Conservation (phyloP, 2,329 filamentous ascomycete species). For the Cercospora nicotianae region DNA sequence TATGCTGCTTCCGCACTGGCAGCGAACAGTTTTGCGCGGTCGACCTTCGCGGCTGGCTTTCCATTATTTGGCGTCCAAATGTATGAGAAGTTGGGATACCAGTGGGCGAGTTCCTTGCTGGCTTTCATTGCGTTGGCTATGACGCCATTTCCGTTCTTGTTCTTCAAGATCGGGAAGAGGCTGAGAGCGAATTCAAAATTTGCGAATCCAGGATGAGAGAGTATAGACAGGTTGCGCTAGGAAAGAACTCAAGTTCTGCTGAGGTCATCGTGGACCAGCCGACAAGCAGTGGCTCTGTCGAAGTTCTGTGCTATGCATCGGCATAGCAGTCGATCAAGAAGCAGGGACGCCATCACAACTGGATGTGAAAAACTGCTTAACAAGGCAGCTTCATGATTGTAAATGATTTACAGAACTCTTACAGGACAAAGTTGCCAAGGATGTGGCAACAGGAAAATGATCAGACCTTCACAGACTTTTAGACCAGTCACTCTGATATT, state of each 20-base stretch:
- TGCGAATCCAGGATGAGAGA: not conserved
- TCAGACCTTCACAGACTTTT: too few species aligned
- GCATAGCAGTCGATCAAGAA: too few species aligned
- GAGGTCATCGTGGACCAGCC: not conserved
- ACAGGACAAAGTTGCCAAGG: too few species aligned
- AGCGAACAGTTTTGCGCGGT: constrained; percentile 53
- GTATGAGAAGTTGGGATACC: constrained; percentile 50
- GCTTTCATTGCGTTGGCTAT: constrained; percentile 17
- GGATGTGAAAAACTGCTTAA: too few species aligned
- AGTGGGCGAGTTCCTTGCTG: constrained; percentile 52
- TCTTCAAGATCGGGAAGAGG: constrained; percentile 6
- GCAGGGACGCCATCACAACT: too few species aligned
- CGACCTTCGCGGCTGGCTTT: constrained; percentile 36
- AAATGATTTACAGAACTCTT: too few species aligned
- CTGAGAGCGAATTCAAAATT: constrained; percentile 9
- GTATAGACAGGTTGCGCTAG: not conserved
- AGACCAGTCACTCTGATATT: too few species aligned
- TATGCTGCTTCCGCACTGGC: constrained; percentile 53
- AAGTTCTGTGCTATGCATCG: too few species aligned
- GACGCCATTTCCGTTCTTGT: constrained; percentile 7
- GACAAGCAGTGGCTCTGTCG: not conserved
- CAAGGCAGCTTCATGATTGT: too few species aligned
- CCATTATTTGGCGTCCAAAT: constrained; percentile 53
- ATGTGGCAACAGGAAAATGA: too few species aligned
- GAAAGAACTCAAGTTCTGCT: not conserved